These are phyloP conservation scores for Candolleomyces aberdarensis DNA, from an alignment of 768 basidiomycete species.

Conservation along the genomic window DNA sequence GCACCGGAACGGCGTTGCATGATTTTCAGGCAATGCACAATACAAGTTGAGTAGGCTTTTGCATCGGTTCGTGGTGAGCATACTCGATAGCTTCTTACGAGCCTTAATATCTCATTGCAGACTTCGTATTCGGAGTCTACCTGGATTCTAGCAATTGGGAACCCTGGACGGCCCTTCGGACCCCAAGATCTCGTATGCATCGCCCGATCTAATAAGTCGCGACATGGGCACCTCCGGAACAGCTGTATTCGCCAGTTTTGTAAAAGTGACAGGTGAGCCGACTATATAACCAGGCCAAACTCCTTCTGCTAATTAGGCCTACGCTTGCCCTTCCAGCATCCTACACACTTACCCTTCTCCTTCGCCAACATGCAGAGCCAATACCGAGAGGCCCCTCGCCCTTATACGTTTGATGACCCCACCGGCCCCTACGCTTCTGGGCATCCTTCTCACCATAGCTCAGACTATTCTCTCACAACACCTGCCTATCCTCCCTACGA, in stretches of 20 bases:
- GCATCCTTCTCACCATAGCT: slow-evolving; percentile 23
- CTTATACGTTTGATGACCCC: slow-evolving; percentile 41
- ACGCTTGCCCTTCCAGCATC: slow-evolving; percentile 23
- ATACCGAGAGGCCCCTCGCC: slow-evolving; percentile 36
- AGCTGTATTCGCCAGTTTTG: not conserved
- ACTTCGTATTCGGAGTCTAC: slow-evolving; percentile 15
- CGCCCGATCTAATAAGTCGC: not conserved
- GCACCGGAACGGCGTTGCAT: slow-evolving; percentile 23
- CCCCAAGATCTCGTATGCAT: slow-evolving; percentile 24
- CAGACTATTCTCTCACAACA: slow-evolving; percentile 24
- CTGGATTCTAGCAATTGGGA: slow-evolving; percentile 34
- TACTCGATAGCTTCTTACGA: slow-evolving; percentile 28
- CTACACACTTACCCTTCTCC: slow-evolving; percentile 15
- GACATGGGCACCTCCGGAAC: not conserved
- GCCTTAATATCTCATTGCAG: slow-evolving; percentile 11
- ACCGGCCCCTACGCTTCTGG: slow-evolving; percentile 25
- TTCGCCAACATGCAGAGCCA: slow-evolving; percentile 32
- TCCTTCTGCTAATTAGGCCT: slow-evolving; percentile 19
- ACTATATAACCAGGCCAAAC: slow-evolving; percentile 37
- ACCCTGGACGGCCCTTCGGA: slow-evolving; percentile 42
- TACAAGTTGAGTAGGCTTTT: slow-evolving; percentile 28
- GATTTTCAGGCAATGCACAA: slow-evolving; percentile 35
- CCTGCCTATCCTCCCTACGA: slow-evolving; percentile 31
- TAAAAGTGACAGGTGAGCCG: not conserved
- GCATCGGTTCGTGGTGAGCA: slow-evolving; percentile 29